Conservation (phyloP, 208 protist genomes). For the Tritrichomonas musculus region DNA sequence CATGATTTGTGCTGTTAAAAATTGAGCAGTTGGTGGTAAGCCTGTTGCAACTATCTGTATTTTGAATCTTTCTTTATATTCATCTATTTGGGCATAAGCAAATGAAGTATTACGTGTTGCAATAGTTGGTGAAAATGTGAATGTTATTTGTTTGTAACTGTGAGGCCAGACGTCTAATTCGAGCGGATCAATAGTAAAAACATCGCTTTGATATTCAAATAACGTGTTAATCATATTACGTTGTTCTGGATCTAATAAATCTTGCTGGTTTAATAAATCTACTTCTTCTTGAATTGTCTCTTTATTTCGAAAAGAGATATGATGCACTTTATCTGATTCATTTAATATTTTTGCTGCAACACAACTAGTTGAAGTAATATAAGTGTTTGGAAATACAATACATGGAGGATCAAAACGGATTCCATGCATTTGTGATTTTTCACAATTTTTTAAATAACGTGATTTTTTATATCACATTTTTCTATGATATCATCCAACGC, state of each 20-base stretch:
- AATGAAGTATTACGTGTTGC: not conserved
- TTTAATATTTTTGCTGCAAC: not conserved
- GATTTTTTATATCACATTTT: too few species aligned
- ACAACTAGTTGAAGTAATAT: not conserved
- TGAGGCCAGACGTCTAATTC: not conserved
- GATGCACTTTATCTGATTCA: not conserved
- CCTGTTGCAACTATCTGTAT: not conserved
- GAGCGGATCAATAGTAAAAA: not conserved
- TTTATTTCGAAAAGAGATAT: not conserved
- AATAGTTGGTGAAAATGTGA: not conserved
- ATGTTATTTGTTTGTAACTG: not conserved
- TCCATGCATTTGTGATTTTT: not conserved
- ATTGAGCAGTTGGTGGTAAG: not conserved
- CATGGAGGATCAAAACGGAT: not conserved
- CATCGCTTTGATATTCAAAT: not conserved
- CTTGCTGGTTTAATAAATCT: not conserved
- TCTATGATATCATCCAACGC: too few species aligned
- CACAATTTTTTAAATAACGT: too few species aligned
- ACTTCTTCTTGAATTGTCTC: not conserved
- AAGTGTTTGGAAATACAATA: conserved; percentile 12
- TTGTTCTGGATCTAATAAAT: not conserved
- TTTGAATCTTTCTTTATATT: not conserved
- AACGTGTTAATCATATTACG: not conserved
- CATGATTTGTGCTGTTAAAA: not conserved
- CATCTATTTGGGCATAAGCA: conserved; percentile 18